Percentiles rank a stretch among this genome's conserved stretches.
phyloP scores from a whole-genome alignment of 176 grass and related monocot genomes.

The Tuctoria greenei region DNA sequence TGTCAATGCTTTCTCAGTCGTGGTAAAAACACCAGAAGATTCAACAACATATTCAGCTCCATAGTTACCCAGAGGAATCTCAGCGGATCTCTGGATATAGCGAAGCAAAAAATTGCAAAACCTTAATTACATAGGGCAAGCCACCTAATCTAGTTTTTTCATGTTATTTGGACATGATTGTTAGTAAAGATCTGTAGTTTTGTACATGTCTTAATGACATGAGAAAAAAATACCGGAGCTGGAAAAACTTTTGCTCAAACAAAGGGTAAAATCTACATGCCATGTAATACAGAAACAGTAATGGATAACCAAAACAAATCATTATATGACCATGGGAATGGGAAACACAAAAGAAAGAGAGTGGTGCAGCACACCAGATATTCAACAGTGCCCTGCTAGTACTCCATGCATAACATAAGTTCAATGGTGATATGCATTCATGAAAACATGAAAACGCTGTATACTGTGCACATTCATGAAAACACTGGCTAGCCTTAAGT shows the following conservation, averaged over 20 bases:
- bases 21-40: conserved; percentile 97
- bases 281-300: not conserved
- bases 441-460: not conserved
- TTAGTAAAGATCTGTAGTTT: not conserved
- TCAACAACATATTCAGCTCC: conserved; percentile 92
- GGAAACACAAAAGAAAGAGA: conserved; percentile 1
- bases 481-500: not conserved
- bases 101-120: conserved; percentile 1
- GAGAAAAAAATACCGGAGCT: not conserved
- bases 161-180: not conserved
- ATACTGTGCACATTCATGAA: not conserved
- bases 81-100: conserved; percentile 72
- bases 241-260: not conserved
- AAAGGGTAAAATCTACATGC: conserved; percentile 14
- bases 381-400: not conserved
- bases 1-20: conserved; percentile 66
- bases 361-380: not conserved
- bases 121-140: not conserved
- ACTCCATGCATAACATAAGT: not conserved
- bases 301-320: not conserved
- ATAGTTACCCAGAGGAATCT: conserved; percentile 85
- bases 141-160: not conserved
- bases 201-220: too few relatives aligned
- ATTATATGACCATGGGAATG: not conserved
- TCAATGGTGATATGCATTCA: not conserved